Conservation (phyloP, 1,284 basidiomycete genomes). For the Cutaneotrichosporon dermatis region DNA sequence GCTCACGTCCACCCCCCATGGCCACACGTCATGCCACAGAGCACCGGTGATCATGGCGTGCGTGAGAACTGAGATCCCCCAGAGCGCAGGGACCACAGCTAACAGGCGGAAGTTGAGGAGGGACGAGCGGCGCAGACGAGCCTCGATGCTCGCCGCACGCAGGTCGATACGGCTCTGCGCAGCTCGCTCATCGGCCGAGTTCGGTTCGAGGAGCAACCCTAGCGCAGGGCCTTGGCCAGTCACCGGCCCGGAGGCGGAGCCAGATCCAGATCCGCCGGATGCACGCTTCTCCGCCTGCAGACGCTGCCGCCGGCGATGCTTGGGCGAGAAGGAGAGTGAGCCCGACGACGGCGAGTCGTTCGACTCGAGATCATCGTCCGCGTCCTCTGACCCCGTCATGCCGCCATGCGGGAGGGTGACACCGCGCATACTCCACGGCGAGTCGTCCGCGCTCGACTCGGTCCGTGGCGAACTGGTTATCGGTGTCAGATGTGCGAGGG, state of each 20-base stretch:
- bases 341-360: constrained; percentile 37
- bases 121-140: constrained; percentile 26
- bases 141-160: constrained; percentile 24
- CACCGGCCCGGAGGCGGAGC: not conserved
- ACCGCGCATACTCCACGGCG: constrained; percentile 11
- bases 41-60: constrained; percentile 33
- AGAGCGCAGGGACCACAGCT: constrained; percentile 39
- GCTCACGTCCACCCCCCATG: constrained; percentile 42
- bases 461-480: constrained; percentile 8
- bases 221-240: not conserved
- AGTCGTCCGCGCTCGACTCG: constrained; percentile 8
- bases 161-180: constrained; percentile 8
- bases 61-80: constrained; percentile 36
- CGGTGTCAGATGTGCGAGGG: constrained; percentile 23
- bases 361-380: constrained; percentile 39
- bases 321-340: constrained; percentile 37
- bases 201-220: constrained; percentile 11
- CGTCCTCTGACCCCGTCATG: constrained; percentile 37
- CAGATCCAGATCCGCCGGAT: not conserved
- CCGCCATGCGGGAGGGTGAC: constrained; percentile 20
- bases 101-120: constrained; percentile 35
- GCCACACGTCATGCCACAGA: constrained; percentile 40
- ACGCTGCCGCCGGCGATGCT: constrained; percentile 12
- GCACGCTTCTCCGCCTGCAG: not conserved
- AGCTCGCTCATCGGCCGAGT: constrained; percentile 12